Conservation (phyloP, 371 early-diverging fungal genomes). For the Mortierella polycephala region DNA sequence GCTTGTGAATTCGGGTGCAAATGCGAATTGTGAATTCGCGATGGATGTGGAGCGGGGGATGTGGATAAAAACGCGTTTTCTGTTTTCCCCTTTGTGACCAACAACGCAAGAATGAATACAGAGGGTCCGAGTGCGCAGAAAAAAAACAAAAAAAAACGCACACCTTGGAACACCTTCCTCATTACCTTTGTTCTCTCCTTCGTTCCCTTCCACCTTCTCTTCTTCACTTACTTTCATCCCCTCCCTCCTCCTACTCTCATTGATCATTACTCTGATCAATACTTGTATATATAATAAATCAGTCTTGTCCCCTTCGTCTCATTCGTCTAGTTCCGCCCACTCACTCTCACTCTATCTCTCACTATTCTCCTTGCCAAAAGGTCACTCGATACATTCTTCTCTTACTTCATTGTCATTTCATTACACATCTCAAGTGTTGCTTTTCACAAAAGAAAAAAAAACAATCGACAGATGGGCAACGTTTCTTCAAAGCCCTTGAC, state of each 20-base stretch:
- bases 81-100: too few relatives aligned
- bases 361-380: background rate
- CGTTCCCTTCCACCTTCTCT: background rate
- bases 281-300: too few relatives aligned
- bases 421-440: background rate
- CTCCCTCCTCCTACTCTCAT: background rate
- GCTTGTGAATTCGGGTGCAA: too few relatives aligned
- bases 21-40: too few relatives aligned
- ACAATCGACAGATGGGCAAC: constrained; percentile 36
- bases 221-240: background rate
- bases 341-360: background rate
- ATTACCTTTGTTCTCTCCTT: background rate
- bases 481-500: constrained; percentile 33
- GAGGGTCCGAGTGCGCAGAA: too few relatives aligned
- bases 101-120: too few relatives aligned
- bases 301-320: too few relatives aligned
- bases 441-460: background rate
- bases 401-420: background rate
- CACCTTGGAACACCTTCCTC: background rate
- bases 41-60: too few relatives aligned
- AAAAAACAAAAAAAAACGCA: background rate
- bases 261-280: too few relatives aligned
- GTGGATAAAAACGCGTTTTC: too few relatives aligned
- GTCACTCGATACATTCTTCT: background rate
- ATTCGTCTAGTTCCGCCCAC: background rate